phyloP scores from a whole-genome alignment of 768 basidiomycete genomes.

The Chalciporus piperatus region DNA sequence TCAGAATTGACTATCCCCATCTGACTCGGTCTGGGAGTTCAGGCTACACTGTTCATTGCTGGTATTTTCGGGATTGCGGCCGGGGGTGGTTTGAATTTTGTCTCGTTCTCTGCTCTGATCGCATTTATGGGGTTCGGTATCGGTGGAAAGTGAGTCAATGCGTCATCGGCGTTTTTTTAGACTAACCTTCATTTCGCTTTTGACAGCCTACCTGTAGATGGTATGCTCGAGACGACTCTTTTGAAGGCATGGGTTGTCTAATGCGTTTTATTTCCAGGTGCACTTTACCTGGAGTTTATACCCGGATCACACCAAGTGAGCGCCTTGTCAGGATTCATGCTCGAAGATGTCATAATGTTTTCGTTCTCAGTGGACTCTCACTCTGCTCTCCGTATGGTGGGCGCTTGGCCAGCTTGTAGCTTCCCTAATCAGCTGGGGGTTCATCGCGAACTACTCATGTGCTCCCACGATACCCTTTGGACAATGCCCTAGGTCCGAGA shows the following conservation, averaged over 20 bases:
- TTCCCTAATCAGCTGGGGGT: constrained; percentile 52
- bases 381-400: constrained; percentile 55
- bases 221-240: constrained; percentile 27
- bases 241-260: neutral
- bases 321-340: neutral
- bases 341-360: neutral
- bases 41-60: constrained; percentile 35
- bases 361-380: constrained; percentile 45
- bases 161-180: constrained; percentile 2
- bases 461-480: constrained; percentile 26
- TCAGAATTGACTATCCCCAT: neutral
- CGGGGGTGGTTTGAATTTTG: constrained; percentile 45
- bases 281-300: constrained; percentile 45
- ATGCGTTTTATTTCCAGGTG: constrained; percentile 29
- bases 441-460: constrained; percentile 57
- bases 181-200: constrained; percentile 13
- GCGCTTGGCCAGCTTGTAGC: constrained; percentile 49
- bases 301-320: constrained; percentile 39
- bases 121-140: constrained; percentile 50
- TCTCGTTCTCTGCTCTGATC: constrained; percentile 42
- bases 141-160: constrained; percentile 46
- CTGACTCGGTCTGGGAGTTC: neutral
- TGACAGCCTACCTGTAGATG: constrained; percentile 43
- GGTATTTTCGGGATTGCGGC: constrained; percentile 52
- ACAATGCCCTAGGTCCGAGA: constrained; percentile 46